These are phyloP conservation scores for Fusarium pininemorale DNA, from an alignment of 2,329 filamentous ascomycete genomes.

Conservation along the genomic window DNA sequence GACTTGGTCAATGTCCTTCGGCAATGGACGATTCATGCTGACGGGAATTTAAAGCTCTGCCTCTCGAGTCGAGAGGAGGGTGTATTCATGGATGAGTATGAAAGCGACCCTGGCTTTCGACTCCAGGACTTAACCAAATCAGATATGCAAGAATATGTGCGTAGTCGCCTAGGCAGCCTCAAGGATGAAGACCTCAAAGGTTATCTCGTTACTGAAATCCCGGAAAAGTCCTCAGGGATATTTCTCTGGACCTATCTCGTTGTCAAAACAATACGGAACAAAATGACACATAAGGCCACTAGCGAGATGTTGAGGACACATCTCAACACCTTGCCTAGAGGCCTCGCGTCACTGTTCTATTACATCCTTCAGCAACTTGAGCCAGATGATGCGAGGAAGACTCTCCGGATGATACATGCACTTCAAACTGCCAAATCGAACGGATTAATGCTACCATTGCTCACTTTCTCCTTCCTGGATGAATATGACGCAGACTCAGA, in stretches of 20 bases:
- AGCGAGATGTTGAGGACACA: background rate
- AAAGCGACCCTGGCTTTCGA: accelerated
- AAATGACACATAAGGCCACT: background rate
- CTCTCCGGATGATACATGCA: background rate
- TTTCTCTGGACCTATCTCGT: background rate
- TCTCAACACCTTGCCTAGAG: background rate
- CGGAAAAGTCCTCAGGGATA: accelerated
- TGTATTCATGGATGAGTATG: background rate
- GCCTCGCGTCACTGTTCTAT: background rate
- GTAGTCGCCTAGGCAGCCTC: accelerated
- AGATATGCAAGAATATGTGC: background rate
- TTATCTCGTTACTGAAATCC: accelerated
- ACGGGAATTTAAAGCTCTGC: accelerated
- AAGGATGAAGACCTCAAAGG: accelerated
- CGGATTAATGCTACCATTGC: accelerated
- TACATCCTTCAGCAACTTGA: background rate
- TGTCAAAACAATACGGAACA: background rate
- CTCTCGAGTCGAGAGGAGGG: background rate
- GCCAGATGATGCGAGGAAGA: background rate
- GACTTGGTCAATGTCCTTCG: background rate
- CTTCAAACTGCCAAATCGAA: background rate
- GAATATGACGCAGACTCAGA: background rate
- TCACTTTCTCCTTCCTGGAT: background rate
- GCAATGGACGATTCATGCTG: accelerated
- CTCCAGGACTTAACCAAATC: background rate